Evolutionary conservation across 2,329 filamentous ascomycete genomes (phyloP), one percentile per base, ranked within the genome.

Genomic region (Orbilia quercus): DNA sequence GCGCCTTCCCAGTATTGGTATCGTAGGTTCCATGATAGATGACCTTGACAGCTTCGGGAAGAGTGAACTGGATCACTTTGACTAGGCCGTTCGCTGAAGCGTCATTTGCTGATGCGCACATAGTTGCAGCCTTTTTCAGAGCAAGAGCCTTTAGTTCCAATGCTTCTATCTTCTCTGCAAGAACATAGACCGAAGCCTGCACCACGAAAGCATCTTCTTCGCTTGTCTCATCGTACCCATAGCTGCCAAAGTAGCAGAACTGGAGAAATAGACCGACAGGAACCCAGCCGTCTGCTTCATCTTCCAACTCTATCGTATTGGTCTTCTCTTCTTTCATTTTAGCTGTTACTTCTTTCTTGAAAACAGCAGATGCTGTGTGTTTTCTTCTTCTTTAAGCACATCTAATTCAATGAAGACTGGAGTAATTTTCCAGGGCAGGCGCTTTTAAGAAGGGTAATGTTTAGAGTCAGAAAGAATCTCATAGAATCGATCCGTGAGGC

Each of bases 131-230:
- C 22, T 63, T 74, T 12, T 59, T 57, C 36, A 74, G 45, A 2
- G 70, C 70, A 12, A 74, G 45, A 4, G 38, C 12, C 22, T 74
- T 74, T 12, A 67, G 16, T 14, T 51, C 54, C 12, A 74, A 20
- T n/a, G 58, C 70, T 22, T 66, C 62, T 5, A 74, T 57, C 20
- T 65, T 64, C 18, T 74, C 70, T 5, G 70, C 47, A 9, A 74
- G 45, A 1, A 65, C 62, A 20, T 74, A 74, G 1, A 74, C 70
- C 1, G 40, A 16, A 7, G 70, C 70, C 23, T 74, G 70, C 2
- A 74, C 54, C 2, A 28, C 38, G 3, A 74, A 18, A 16, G 54
- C 62, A 14, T 74, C 50, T 14, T 74, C 70, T 34, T 66, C 67
- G 3, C 14, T 36, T 1, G 9, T 9, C 28, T 66, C 60, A 22